These are phyloP conservation scores for Saturnispora mendoncae DNA, from an alignment of 805 yeast species.

Conservation along the genomic window DNA sequence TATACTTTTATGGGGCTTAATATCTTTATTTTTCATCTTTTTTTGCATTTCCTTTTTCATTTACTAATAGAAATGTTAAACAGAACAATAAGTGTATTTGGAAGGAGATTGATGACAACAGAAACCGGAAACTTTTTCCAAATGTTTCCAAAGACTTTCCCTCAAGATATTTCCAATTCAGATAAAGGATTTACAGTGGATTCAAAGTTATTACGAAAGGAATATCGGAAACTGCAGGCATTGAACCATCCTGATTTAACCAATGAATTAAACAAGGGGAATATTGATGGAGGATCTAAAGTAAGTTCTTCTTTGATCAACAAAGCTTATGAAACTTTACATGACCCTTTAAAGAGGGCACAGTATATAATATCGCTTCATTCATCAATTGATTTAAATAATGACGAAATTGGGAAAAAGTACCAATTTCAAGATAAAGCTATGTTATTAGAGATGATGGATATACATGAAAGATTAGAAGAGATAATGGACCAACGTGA, in stretches of 20 bases:
- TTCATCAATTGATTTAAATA: conserved; percentile 44
- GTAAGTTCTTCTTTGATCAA: conserved; percentile 49
- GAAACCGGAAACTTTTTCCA: conserved; percentile 37
- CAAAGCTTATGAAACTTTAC: conserved; percentile 65
- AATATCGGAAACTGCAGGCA: conserved; percentile 66
- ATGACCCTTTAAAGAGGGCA: conserved; percentile 63
- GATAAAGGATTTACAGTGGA: conserved; percentile 50
- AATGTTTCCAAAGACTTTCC: conserved; percentile 70
- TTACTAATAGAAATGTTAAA: neutral
- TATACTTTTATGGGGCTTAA: too few relatives aligned
- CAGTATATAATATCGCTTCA: conserved; percentile 43
- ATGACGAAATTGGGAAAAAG: conserved; percentile 45
- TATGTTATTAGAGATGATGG: conserved; percentile 67
- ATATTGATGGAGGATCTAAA: too few relatives aligned
- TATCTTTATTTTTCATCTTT: too few relatives aligned
- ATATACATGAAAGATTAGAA: conserved; percentile 76
- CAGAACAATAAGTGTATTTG: neutral
- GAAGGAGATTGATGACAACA: neutral
- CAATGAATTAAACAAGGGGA: conserved; percentile 23
- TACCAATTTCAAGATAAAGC: conserved; percentile 35
- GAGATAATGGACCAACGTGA: conserved; percentile 54
- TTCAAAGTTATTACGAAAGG: conserved; percentile 50
- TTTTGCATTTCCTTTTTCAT: neutral
- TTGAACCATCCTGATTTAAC: conserved; percentile 71
- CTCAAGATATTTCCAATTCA: conserved; percentile 52